These are phyloP conservation scores for Phytophthora cryptogea DNA, from an alignment of 352 stramenopile genomes.

Conservation along the genomic window DNA sequence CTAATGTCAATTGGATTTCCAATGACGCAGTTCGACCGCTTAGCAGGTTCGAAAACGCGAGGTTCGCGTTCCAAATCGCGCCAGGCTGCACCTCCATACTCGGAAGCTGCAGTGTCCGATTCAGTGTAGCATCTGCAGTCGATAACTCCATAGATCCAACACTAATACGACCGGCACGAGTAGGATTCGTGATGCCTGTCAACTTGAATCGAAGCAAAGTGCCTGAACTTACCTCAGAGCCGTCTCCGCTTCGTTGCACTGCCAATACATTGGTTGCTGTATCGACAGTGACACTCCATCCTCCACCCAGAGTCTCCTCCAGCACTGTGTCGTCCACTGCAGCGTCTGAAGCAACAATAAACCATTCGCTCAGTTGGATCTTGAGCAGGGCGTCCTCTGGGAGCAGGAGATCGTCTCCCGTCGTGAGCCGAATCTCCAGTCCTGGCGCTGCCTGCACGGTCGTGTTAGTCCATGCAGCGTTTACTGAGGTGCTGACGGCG, in stretches of 20 bases:
- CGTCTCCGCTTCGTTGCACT: slow-evolving; percentile 35
- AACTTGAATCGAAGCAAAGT: slow-evolving; percentile 27
- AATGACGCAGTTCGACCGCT: slow-evolving; percentile 47
- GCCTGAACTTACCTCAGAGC: slow-evolving; percentile 4
- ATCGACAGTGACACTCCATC: slow-evolving; percentile 27
- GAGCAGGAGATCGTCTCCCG: slow-evolving; percentile 24
- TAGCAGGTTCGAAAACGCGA: slow-evolving; percentile 34
- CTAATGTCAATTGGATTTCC: slow-evolving; percentile 32
- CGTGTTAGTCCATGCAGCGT: slow-evolving; percentile 33
- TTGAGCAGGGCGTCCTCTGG: slow-evolving; percentile 33
- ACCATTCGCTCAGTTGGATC: slow-evolving; percentile 33
- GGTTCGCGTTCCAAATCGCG: slow-evolving; percentile 26
- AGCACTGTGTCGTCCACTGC: slow-evolving; percentile 23
- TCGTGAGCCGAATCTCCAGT: slow-evolving; percentile 33
- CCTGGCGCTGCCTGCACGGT: slow-evolving; percentile 24
- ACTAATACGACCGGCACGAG: slow-evolving; percentile 19
- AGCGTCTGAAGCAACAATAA: slow-evolving; percentile 28
- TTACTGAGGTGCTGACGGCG: slow-evolving; percentile 4
- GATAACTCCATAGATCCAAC: slow-evolving; percentile 38
- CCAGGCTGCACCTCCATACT: slow-evolving; percentile 43
- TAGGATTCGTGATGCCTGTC: slow-evolving; percentile 35
- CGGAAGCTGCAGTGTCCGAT: slow-evolving; percentile 14
- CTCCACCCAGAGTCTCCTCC: slow-evolving; percentile 24
- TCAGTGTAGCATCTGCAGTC: slow-evolving; percentile 12
- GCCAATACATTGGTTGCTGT: slow-evolving; percentile 13